Base-by-base conservation (phyloP, 106 monocot species). In the Dendrobium chrysotoxum region DNA sequence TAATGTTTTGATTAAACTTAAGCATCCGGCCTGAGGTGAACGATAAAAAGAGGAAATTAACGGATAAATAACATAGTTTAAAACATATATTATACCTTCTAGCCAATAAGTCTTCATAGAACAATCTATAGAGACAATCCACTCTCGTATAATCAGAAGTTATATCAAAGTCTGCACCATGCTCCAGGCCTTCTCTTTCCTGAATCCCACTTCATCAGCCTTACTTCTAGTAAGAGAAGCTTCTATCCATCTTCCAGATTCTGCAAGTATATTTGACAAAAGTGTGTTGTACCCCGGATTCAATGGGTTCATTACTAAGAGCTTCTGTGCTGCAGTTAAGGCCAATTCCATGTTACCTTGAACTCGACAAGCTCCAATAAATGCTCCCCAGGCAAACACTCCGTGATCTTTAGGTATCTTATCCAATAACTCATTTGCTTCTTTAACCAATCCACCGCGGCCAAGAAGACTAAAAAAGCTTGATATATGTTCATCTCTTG, bases 391-490 rank as follows among this genome's bases (percentile, higher is more conserved):
- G 75, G 78, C 65, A 82, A 75, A 28, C 13, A 72, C 72, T 2
- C 81, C 84, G 7, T 40, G 80, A 28, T 83, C 65, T 12, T 28
- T 28, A 18, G 91, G 82, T 46, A 81, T 31, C 16, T 79, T 86
- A 67, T 77, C 57, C 77, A 88, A 75, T 72, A 79, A 64, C 35
- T 82, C 77, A 70, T 77, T 80, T 31, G 86, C 88, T 67, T 88
- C 86, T 75, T 85, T 72, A 40, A 84, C 58, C 64, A 85, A n/a
- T 73, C 88, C 86, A 16, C 57, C 67, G 38, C 91, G 91, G 31
- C 82, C 84, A 83, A 91, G 86, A 38, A 91, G 88, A 72, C 88
- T 88, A 31, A 83, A 65, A 71, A 85, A 57, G 41, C 81, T 80
- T 0, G 91, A 78, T 38, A 83, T 74, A 75, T 86, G 91, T 64